phyloP scores from a whole-genome alignment of 139 green algal species.

The Volvox reticuliferus region DNA sequence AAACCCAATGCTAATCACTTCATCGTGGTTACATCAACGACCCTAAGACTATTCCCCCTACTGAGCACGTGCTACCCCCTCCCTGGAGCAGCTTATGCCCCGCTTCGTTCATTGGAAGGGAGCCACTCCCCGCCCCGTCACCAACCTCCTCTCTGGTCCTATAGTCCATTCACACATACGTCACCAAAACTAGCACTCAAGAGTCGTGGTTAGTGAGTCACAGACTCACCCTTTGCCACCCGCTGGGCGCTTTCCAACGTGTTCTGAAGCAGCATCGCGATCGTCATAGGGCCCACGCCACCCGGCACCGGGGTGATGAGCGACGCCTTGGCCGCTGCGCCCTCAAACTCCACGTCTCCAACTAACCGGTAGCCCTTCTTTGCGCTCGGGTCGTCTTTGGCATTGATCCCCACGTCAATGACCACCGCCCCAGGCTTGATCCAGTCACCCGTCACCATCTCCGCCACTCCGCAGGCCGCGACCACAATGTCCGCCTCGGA shows the following conservation, averaged over 20 bases:
- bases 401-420: conserved; percentile 98
- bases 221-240: conserved; percentile 5
- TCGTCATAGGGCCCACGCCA: conserved; percentile 98
- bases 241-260: conserved; percentile 62
- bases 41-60: too few relatives aligned
- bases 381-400: conserved; percentile 73
- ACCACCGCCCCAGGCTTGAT: conserved; percentile 95
- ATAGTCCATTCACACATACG: too few relatives aligned
- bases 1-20: too few relatives aligned
- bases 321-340: conserved; percentile 70
- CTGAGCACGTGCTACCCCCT: too few relatives aligned
- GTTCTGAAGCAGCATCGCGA: conserved; percentile 76
- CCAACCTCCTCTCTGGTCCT: too few relatives aligned
- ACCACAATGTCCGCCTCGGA: conserved; percentile 93
- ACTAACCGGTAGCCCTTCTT: conserved; percentile 89
- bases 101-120: too few relatives aligned
- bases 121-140: too few relatives aligned
- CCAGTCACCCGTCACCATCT: conserved; percentile 91
- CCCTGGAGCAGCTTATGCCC: too few relatives aligned
- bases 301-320: conserved; percentile 96
- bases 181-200: too few relatives aligned
- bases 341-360: conserved; percentile 87
- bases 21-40: too few relatives aligned
- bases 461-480: conserved; percentile 85
- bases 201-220: not conserved